Evolutionary conservation across 2,329 filamentous ascomycete species (phyloP).

Genomic region (Trichoderma sp.): DNA sequence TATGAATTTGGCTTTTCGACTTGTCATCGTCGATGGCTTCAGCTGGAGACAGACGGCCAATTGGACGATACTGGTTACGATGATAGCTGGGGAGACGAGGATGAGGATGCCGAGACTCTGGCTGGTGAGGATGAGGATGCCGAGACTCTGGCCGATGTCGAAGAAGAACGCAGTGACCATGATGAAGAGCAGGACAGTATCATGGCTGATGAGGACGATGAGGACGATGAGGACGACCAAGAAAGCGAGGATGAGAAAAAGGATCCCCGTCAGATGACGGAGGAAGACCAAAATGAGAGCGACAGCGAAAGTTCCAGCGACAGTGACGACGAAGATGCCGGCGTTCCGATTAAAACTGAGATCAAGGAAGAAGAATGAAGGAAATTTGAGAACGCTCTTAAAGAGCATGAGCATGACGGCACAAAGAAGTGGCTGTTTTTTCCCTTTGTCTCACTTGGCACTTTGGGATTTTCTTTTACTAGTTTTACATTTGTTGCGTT

Average conservation of each 20-base stretch:
- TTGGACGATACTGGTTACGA: not conserved
- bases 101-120: not conserved
- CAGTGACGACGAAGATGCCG: not conserved
- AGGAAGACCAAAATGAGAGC: not conserved
- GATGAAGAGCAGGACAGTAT: not conserved
- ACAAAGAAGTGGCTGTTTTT: not conserved
- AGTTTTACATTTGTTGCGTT: not conserved
- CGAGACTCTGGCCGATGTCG: not conserved
- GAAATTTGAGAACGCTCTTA: not conserved
- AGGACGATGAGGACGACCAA: not conserved
- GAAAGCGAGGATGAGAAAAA: not conserved
- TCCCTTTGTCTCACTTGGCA: not conserved
- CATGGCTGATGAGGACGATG: not conserved
- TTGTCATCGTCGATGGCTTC: slow-evolving; percentile 59
- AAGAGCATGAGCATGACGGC: not conserved
- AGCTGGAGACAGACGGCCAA: slow-evolving; percentile 26
- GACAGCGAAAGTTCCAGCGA: not conserved
- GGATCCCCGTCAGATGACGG: not conserved
- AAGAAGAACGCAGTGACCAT: not conserved
- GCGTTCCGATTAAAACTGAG: not conserved
- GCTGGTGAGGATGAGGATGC: not conserved
- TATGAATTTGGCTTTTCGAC: slow-evolving; percentile 62
- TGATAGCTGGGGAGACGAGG: not conserved
- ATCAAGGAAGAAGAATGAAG: not conserved
- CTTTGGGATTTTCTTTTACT: not conserved